Percentiles rank a stretch among this genome's conserved stretches.
Evolutionary conservation across 306 rosid species (phyloP).

Genomic region (Prunus dulcis): DNA sequence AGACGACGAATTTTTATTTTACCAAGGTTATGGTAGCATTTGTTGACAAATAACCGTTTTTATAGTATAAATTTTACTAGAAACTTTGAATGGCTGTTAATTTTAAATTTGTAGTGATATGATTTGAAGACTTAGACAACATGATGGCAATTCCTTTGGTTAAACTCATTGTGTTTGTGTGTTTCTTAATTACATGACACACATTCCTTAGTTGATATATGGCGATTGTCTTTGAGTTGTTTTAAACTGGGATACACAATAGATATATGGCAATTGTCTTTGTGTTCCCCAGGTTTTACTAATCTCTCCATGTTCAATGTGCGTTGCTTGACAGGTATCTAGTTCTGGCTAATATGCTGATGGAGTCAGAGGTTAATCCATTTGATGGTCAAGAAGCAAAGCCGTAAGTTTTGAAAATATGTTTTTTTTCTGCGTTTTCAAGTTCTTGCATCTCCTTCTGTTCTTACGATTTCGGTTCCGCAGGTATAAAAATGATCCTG

Average conservation of each 20-base stretch:
- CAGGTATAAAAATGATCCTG: slow-evolving; percentile 97
- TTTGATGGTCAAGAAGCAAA: slow-evolving; percentile 59
- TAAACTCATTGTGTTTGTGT: neutral
- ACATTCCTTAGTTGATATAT: neutral
- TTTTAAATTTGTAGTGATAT: neutral
- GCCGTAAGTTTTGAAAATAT: slow-evolving; percentile 37
- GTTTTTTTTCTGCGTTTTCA: neutral
- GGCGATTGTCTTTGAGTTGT: neutral
- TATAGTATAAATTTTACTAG: neutral
- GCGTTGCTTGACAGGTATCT: slow-evolving; percentile 54
- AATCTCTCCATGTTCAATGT: slow-evolving; percentile 1
- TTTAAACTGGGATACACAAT: neutral
- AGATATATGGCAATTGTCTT: neutral
- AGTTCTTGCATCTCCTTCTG: neutral
- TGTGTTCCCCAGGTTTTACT: neutral
- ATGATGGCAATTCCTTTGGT: neutral
- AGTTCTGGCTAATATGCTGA: slow-evolving; percentile 75
- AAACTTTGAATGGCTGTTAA: neutral
- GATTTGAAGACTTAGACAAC: neutral
- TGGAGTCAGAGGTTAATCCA: slow-evolving; percentile 55
- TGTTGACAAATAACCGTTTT: neutral
- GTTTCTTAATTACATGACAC: neutral
- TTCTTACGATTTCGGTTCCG: slow-evolving; percentile 24
- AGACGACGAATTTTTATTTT: neutral
- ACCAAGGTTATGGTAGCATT: neutral